Evolutionary conservation across 306 rosid genomes (phyloP).

Genomic region (Aeschynomene evenia): DNA sequence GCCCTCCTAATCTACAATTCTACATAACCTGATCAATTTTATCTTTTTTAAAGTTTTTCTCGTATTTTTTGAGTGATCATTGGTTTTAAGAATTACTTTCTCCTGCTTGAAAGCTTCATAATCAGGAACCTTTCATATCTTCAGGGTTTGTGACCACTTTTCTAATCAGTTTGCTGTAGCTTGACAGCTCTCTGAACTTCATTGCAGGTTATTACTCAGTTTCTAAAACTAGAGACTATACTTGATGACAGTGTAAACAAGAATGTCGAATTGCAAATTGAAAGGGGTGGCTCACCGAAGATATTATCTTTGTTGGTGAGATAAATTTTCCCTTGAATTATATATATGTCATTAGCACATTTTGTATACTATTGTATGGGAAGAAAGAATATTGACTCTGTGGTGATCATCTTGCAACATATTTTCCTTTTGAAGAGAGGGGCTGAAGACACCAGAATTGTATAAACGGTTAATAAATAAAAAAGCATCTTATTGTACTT

Average conservation of each 20-base stretch:
- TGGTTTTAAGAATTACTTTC: slow-evolving; percentile 20
- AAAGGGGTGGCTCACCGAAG: slow-evolving; percentile 74
- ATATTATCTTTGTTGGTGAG: slow-evolving; percentile 73
- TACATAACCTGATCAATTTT: neutral
- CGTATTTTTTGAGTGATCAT: neutral
- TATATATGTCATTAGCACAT: slow-evolving; percentile 4
- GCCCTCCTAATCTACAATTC: slow-evolving; percentile 12
- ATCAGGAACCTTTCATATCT: neutral
- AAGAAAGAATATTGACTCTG: neutral
- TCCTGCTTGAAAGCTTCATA: slow-evolving; percentile 23
- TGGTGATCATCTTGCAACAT: slow-evolving; percentile 19
- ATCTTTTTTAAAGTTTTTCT: neutral
- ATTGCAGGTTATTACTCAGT: slow-evolving; percentile 87
- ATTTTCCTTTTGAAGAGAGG: slow-evolving; percentile 23
- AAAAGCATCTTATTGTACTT: slow-evolving; percentile 1
- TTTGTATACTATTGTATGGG: slow-evolving; percentile 26
- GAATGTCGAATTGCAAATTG: slow-evolving; percentile 73
- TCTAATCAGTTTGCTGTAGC: slow-evolving; percentile 11
- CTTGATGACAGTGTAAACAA: slow-evolving; percentile 84
- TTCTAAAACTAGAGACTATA: slow-evolving; percentile 83
- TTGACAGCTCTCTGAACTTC: slow-evolving; percentile 15
- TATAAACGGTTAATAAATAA: slow-evolving; percentile 16
- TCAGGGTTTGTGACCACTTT: slow-evolving; percentile 14
- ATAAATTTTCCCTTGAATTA: slow-evolving; percentile 17
- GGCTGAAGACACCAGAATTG: slow-evolving; percentile 19